Conservation (phyloP, 2,329 filamentous ascomycete species). For the Madurella fahalii region DNA sequence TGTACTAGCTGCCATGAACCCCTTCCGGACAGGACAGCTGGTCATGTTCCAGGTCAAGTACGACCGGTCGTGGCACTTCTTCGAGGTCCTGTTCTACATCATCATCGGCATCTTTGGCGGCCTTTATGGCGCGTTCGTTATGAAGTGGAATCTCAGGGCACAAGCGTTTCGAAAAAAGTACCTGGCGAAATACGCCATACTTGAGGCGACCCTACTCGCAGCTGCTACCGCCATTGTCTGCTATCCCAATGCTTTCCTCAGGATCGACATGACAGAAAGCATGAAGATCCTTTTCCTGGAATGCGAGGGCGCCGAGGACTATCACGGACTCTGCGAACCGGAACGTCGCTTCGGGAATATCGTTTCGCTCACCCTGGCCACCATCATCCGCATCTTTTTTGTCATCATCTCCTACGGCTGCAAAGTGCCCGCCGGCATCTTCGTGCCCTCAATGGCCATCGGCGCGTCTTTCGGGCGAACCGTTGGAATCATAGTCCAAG, state of each 20-base stretch:
- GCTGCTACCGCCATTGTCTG: conserved; percentile 84
- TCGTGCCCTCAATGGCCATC: conserved; percentile 96
- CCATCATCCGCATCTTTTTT: conserved; percentile 72
- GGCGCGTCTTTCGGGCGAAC: conserved; percentile 91
- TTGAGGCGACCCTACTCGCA: conserved; percentile 82
- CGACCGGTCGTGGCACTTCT: conserved; percentile 96
- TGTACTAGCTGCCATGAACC: conserved; percentile 92
- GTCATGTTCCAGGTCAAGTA: conserved; percentile 99
- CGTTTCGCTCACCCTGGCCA: conserved; percentile 72
- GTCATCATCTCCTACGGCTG: conserved; percentile 97
- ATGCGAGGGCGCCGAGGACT: conserved; percentile 84
- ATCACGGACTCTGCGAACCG: conserved; percentile 80
- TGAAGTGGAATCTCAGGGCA: conserved; percentile 91
- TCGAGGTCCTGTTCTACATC: conserved; percentile 89
- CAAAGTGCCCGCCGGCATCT: conserved; percentile 96
- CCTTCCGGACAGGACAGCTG: conserved; percentile 91
- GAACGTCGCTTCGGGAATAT: conserved; percentile 75
- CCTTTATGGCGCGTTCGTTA: conserved; percentile 92
- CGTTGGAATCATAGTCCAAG: conserved; percentile 91
- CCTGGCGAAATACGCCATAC: conserved; percentile 73
- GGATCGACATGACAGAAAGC: conserved; percentile 98
- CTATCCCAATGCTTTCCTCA: conserved; percentile 90
- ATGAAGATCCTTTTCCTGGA: conserved; percentile 98
- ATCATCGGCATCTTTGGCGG: conserved; percentile 90
- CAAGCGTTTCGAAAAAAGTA: conserved; percentile 95